Percentiles rank a stretch among this genome's conserved stretches.
Evolutionary conservation across 306 rosid species (phyloP).

Genomic region (Begonia loranthoides): DNA sequence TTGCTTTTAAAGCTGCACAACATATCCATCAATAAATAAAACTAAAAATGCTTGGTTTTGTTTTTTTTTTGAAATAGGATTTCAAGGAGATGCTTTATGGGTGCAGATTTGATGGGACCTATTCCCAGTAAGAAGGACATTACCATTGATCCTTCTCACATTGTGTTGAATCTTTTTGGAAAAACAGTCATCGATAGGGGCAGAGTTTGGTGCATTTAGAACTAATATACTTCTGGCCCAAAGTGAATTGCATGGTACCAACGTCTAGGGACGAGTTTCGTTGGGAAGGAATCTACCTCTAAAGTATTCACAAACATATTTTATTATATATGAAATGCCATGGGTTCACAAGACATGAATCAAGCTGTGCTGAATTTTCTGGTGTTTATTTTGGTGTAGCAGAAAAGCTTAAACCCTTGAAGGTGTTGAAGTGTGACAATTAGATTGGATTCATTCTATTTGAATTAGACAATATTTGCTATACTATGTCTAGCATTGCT

Average conservation of each 20-base stretch:
- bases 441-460: too few species aligned
- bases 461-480: too few species aligned
- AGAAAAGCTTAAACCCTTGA: conserved; percentile 80
- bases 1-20: too few species aligned
- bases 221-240: conserved; percentile 84
- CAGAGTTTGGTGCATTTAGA: conserved; percentile 58
- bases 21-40: conserved; percentile 50
- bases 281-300: conserved; percentile 96
- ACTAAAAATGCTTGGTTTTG: conserved; percentile 89
- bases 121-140: conserved; percentile 55
- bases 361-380: conserved; percentile 53
- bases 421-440: too few species aligned
- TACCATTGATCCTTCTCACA: conserved; percentile 51
- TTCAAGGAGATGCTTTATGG: conserved; percentile 67
- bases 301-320: conserved; percentile 65
- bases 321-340: conserved; percentile 79
- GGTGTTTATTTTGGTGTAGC: conserved; percentile 91
- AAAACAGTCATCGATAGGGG: conserved; percentile 91
- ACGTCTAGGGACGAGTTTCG: conserved; percentile 52
- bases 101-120: conserved; percentile 62
- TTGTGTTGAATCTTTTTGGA: conserved; percentile 77
- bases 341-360: conserved; percentile 83
- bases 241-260: conserved; percentile 78
- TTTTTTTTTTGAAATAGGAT: conserved; percentile 67
- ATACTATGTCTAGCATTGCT: too few species aligned